Percentiles rank a stretch among this genome's conserved stretches.
Evolutionary conservation across 495 filamentous ascomycete species (phyloP).

Genomic region (Tuber borchii): DNA sequence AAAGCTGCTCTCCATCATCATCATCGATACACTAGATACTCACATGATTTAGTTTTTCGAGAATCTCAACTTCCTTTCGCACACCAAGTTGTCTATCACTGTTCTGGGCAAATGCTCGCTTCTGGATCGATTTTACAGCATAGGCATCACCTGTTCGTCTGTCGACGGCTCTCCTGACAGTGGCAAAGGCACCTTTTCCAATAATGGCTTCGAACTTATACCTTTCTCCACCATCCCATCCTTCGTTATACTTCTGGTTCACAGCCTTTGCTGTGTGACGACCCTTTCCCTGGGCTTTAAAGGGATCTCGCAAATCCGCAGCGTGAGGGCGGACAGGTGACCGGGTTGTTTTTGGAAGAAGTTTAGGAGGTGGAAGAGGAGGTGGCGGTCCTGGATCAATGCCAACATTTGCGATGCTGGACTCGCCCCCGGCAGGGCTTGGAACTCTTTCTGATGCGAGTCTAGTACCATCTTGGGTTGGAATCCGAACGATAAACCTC

Average conservation of each 20-base stretch:
- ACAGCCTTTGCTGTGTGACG: neutral
- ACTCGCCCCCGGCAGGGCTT: neutral
- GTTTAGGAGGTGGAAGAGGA: slow-evolving; percentile 4
- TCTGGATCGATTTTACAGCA: slow-evolving; percentile 88
- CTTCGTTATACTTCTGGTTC: slow-evolving; percentile 22
- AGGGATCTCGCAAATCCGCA: slow-evolving; percentile 17
- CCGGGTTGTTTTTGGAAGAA: slow-evolving; percentile 11
- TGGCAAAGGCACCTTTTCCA: slow-evolving; percentile 90
- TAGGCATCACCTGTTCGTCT: slow-evolving; percentile 71
- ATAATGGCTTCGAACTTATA: slow-evolving; percentile 77
- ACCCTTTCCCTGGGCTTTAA: neutral
- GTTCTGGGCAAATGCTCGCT: slow-evolving; percentile 71
- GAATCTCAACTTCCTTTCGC: slow-evolving; percentile 91
- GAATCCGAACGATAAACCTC: slow-evolving; percentile 79
- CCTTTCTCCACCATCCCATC: slow-evolving; percentile 73
- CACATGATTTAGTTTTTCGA: slow-evolving; percentile 75
- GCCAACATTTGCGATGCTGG: slow-evolving; percentile 19
- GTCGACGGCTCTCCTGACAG: slow-evolving; percentile 75
- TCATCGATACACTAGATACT: slow-evolving; percentile 41
- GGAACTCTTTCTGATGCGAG: slow-evolving; percentile 38
- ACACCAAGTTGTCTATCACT: slow-evolving; percentile 61
- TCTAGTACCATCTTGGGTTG: slow-evolving; percentile 57
- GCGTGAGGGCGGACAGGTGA: neutral
- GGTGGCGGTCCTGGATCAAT: slow-evolving; percentile 25
- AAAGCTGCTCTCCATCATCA: neutral